phyloP scores from a whole-genome alignment of 305 asterid genomes.

The Rubia tinctorum region DNA sequence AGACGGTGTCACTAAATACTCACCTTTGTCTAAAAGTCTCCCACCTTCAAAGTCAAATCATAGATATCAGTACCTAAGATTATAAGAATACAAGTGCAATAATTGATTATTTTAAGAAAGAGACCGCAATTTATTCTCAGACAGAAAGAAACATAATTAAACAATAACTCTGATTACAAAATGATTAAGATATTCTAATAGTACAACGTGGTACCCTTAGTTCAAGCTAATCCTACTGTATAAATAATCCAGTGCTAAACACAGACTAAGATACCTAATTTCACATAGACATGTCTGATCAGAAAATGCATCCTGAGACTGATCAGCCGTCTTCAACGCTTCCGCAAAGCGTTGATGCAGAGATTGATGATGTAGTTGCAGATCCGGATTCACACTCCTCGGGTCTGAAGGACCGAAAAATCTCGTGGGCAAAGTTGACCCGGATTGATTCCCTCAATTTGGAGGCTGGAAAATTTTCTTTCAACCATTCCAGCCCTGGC shows the following conservation, averaged over 20 bases:
- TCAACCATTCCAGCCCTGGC: conserved; percentile 21
- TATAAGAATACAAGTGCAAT: background rate
- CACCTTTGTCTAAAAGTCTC: background rate
- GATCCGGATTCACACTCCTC: background rate
- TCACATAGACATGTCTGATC: background rate
- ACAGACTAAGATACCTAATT: background rate
- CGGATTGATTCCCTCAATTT: conserved; percentile 69
- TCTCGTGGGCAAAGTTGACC: conserved; percentile 58
- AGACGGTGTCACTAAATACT: no score
- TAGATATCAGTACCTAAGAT: background rate
- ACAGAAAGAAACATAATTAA: background rate
- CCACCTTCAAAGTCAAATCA: background rate
- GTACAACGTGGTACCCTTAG: background rate
- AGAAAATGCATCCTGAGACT: background rate
- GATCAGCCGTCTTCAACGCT: background rate
- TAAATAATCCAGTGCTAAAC: background rate
- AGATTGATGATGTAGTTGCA: background rate
- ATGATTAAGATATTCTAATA: background rate
- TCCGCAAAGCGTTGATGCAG: background rate
- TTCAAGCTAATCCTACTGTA: background rate
- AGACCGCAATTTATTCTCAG: background rate
- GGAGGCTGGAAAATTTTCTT: conserved; percentile 67
- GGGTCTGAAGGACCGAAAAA: conserved; percentile 36
- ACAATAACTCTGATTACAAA: background rate
- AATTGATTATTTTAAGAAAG: background rate